Base-by-base conservation (phyloP, 2,329 filamentous ascomycete genomes). In the Davidsoniella australis region DNA sequence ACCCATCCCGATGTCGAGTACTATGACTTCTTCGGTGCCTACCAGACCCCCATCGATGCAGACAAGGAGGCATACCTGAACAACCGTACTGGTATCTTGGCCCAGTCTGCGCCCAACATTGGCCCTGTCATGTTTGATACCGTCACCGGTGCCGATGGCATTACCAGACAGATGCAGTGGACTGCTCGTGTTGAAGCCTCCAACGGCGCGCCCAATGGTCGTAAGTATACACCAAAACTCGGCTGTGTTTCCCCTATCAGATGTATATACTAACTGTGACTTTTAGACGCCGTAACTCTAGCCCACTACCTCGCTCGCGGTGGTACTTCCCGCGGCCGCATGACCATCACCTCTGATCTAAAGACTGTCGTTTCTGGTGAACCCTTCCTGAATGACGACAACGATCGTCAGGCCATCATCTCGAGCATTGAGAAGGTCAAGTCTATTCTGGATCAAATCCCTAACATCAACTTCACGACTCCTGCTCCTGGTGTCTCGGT, bases 21-120 rank as follows among this genome's bases (percentile, higher is more conserved):
- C 61, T 83, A 83, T 57, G 73, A 82, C 64, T 82, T 80, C 57
- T 80, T 78, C 58, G 66, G 64, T 49, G 78, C 78, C 2, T 83
- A 69, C 54, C 61, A 71, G 56, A 62, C 62, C 43, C 70, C 70
- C 2, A 69, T 66, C 53, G 55, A 54, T 2, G 59, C 61, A 2
- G 72, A 75, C 57, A 61, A 61, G 49, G 54, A 58, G 20, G 54
- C 58, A 36, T 75, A 75, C 51, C 33, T 53, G 62, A 58, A 63
- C 50, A 60, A 64, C 50, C 69, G 75, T 49, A 69, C 68, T 24
- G 78, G 78, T 23, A 76, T 80, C 41, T 67, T 82, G 12, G 69
- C 78, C 1, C 75, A 80, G 59, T 75, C 77, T 23, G 75, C 76
- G 1, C 76, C 78, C 20, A 78, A 81, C 60, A 78, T 82, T 49